phyloP scores from a whole-genome alignment of 108 stramenopile species.

The Cyclotella sp. region DNA sequence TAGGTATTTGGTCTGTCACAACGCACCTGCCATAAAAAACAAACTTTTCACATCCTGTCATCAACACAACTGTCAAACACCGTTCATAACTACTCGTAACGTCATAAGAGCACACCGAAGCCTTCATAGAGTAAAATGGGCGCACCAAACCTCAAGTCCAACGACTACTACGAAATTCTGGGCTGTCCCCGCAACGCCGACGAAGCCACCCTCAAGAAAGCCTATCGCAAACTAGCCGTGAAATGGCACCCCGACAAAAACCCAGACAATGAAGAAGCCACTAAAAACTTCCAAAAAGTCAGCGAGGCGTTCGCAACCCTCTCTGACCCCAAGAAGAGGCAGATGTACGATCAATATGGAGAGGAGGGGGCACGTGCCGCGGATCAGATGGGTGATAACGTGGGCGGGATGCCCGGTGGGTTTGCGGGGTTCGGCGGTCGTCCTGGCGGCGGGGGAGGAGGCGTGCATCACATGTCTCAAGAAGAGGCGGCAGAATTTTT shows the following conservation, averaged over 20 bases:
- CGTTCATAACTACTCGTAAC: neutral
- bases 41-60: neutral
- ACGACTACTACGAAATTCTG: constrained; percentile 87
- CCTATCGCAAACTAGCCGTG: constrained; percentile 86
- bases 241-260: constrained; percentile 94
- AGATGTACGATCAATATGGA: constrained; percentile 88
- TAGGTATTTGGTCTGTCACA: no score
- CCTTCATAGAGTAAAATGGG: constrained; percentile 23
- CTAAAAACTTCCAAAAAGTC: constrained; percentile 89
- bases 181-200: constrained; percentile 73
- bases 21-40: no score
- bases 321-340: constrained; percentile 81
- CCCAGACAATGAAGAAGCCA: constrained; percentile 83
- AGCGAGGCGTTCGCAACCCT: constrained; percentile 85
- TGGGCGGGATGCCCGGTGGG: constrained; percentile 50
- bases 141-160: constrained; percentile 80
- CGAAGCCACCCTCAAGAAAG: constrained; percentile 82
- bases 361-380: constrained; percentile 71
- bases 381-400: constrained; percentile 49
- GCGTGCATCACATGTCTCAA: constrained; percentile 76
- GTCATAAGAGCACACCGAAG: neutral
- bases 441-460: constrained; percentile 59
- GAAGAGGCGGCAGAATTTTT: constrained; percentile 85
- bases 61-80: neutral
- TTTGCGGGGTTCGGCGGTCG: constrained; percentile 57